Evolutionary conservation across 371 early-diverging fungal genomes (phyloP).

Genomic region (Mortierella sp.): DNA sequence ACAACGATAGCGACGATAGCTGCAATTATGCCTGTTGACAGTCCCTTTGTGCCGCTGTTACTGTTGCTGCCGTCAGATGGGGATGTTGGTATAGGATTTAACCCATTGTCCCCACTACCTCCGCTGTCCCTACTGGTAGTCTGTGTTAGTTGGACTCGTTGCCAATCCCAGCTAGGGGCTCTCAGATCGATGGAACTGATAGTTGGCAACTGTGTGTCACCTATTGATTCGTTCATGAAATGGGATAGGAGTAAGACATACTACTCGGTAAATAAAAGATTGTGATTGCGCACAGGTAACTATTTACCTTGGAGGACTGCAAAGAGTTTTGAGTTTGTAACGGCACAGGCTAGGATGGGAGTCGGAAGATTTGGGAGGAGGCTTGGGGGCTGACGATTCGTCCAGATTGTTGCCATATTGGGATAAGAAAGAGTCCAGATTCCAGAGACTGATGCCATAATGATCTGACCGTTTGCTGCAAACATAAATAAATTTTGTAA

Average conservation of each 20-base stretch:
- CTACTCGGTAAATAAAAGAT: neutral
- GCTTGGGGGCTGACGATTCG: neutral
- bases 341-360: constrained; percentile 25
- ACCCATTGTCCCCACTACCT: neutral
- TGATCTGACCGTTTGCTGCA: constrained; percentile 8
- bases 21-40: constrained; percentile 7
- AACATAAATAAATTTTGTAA: neutral
- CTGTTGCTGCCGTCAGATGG: neutral
- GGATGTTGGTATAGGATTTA: neutral
- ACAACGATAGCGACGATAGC: constrained; percentile 10
- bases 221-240: neutral
- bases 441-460: constrained; percentile 10
- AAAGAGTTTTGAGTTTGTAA: constrained; percentile 16
- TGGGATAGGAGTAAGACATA: neutral
- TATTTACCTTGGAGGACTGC: constrained; percentile 34
- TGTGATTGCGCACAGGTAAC: neutral
- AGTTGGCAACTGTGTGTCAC: neutral
- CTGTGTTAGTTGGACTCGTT: constrained; percentile 2
- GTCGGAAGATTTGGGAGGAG: constrained; percentile 9
- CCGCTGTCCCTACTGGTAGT: neutral
- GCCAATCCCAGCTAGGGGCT: constrained; percentile 19
- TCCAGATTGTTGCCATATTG: neutral
- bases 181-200: constrained; percentile 14
- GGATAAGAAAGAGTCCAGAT: constrained; percentile 1
- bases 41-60: neutral